A percentile compares a stretch with the other conserved stretches of the same genome.
These are phyloP conservation scores for Pseudogymnoascus sp. DNA, from an alignment of 2,329 filamentous ascomycete species.

Conservation along the genomic window DNA sequence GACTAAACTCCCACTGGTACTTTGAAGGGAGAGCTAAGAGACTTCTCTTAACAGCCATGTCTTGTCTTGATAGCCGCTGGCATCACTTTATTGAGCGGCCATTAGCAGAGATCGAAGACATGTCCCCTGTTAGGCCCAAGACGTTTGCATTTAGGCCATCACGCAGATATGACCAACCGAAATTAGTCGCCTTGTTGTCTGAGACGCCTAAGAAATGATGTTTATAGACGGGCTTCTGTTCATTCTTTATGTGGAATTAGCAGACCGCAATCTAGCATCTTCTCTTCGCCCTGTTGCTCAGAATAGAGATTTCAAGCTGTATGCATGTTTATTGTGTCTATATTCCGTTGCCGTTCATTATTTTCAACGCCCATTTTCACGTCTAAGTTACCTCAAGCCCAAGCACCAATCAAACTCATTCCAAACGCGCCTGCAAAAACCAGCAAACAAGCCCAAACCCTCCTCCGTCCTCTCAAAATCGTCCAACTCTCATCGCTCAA, in stretches of 20 bases:
- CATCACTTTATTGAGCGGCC: slow-evolving; percentile 14
- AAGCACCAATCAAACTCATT: slow-evolving; percentile 62
- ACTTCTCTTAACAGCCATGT: slow-evolving; percentile 6
- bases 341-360: neutral
- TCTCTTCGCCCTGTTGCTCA: no score
- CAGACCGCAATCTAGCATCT: no score
- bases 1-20: slow-evolving; percentile 17
- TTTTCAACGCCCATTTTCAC: neutral
- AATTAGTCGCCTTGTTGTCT: no score
- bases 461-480: slow-evolving; percentile 45
- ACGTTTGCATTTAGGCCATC: neutral
- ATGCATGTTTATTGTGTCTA: neutral
- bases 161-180: no score
- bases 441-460: slow-evolving; percentile 52
- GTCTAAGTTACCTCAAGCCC: slow-evolving; percentile 37
- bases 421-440: slow-evolving; percentile 52
- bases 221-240: no score
- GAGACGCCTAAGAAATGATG: no score
- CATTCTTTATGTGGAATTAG: no score
- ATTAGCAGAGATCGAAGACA: neutral
- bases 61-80: slow-evolving; percentile 12
- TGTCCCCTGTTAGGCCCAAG: neutral
- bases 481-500: slow-evolving; percentile 63
- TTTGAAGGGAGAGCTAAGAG: slow-evolving; percentile 14
- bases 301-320: neutral